phyloP scores from a whole-genome alignment of 148 eudicot genomes.

The Amaranthus cruentus region DNA sequence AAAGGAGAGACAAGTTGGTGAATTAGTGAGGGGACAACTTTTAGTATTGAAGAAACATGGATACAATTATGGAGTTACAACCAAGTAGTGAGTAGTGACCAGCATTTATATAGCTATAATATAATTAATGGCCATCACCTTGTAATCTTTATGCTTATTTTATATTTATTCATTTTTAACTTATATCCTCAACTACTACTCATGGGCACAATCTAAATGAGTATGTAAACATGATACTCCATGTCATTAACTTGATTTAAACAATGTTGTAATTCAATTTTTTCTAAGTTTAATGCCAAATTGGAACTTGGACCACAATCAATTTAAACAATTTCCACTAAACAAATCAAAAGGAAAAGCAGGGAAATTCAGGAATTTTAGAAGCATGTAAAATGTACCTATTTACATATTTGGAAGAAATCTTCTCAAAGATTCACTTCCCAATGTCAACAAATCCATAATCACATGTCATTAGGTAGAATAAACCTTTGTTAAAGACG shows the following conservation, averaged over 20 bases:
- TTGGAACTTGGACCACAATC: conserved; percentile 6
- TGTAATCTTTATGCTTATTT: not conserved
- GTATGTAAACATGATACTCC: not conserved
- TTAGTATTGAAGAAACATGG: conserved; percentile 2
- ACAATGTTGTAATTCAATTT: not conserved
- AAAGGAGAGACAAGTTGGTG: not conserved
- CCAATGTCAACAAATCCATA: conserved; percentile 1
- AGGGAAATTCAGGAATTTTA: conserved; percentile 14
- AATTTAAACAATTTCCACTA: too few relatives aligned
- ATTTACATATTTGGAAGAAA: not conserved
- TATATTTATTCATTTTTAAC: not conserved
- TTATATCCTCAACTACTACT: conserved; percentile 17
- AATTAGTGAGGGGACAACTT: conserved; percentile 7
- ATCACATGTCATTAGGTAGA: conserved; percentile 11
- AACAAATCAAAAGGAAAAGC: not conserved
- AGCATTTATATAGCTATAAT: conserved; percentile 13
- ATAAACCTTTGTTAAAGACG: not conserved
- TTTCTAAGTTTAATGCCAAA: not conserved
- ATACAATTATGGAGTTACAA: conserved; percentile 4
- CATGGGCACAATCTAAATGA: conserved; percentile 9
- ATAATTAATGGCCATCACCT: conserved; percentile 3
- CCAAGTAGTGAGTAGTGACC: conserved; percentile 8
- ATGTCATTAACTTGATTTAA: not conserved
- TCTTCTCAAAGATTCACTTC: conserved; percentile 13
- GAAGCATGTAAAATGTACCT: conserved; percentile 1